Evolutionary conservation across 352 stramenopile species (phyloP), one percentile per base, ranked within the genome.

Genomic region (Peronosclerospora sorghi): DNA sequence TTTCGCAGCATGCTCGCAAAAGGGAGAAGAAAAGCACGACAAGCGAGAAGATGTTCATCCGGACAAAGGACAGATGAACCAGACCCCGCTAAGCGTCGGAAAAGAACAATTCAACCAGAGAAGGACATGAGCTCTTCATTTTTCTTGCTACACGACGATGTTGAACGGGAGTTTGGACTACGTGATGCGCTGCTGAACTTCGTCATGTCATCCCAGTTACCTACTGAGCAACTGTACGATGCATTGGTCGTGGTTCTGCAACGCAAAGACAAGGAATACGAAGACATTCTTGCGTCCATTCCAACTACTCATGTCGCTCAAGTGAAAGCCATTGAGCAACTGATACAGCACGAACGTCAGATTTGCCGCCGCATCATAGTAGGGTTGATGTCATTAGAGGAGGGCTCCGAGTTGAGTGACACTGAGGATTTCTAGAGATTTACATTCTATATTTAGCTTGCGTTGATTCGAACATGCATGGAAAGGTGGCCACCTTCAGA

Each of bases 251-350:
- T 74, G 45, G 37, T 85, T 43, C 45, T 87, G 20, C 72, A 74
- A 41, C 51, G 67, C 13, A 78, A 76, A 35, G 75, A 87, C 63
- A 83, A 83, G 45, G 37, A 43, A 4, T 84, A 83, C 50, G 81
- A 72, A 30, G 57, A 64, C 27, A 32, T 63, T 27, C 43, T 87
- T 19, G 53, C 64, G 12, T 48, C 55, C 15, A 51, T 48, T 23
- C 49, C 56, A 4, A 41, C 41, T 1, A 15, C 35, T n/a, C 5
- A 18, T 10, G 41, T 42, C n/a, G 17, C 29, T 12, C 35, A 61
- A 48, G 7, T 50, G n/a, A 46, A 32, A n/a, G 38, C 43, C 15
- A 55, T 65, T 17, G 47, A 52, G 14, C 45, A 56, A 35, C 56
- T 86, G 5, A 51, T 46, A 28, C 52, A 54, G 12, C 60, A 70